phyloP scores from a whole-genome alignment of 2,329 filamentous ascomycete species.

The Boeremia lycopersici region DNA sequence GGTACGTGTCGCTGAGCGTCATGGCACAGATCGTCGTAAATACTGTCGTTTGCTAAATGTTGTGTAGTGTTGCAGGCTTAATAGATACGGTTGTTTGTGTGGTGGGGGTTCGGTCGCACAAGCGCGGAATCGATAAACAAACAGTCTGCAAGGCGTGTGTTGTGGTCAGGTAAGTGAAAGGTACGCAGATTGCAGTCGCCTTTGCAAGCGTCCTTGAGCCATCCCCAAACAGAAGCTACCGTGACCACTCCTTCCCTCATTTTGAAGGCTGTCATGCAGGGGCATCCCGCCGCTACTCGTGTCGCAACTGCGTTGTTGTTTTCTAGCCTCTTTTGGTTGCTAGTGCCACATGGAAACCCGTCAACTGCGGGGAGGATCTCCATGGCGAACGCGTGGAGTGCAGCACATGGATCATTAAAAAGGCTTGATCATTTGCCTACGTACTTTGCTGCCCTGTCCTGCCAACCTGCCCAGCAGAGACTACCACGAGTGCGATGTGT shows the following conservation, averaged over 20 bases:
- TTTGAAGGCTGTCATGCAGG: constrained; percentile 15
- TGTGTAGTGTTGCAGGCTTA: constrained; percentile 10
- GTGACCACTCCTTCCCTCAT: constrained; percentile 11
- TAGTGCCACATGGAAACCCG: constrained; percentile 2
- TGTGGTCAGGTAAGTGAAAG: constrained; percentile 8
- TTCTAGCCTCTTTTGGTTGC: constrained; percentile 5
- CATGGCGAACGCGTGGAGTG: constrained; percentile 15
- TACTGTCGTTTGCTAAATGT: constrained; percentile 4
- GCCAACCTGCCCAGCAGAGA: background rate
- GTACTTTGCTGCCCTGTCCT: background rate
- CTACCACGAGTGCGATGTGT: background rate
- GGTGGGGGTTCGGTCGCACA: constrained; percentile 12
- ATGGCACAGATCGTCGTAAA: constrained; percentile 22
- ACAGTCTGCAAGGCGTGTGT: constrained; percentile 18
- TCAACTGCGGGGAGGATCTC: constrained; percentile 13
- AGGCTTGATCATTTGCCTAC: background rate
- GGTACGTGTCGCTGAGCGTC: constrained; percentile 50
- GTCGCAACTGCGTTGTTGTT: constrained; percentile 4
- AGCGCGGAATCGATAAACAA: constrained; percentile 7
- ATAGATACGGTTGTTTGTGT: constrained; percentile 11
- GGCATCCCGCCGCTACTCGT: constrained; percentile 10
- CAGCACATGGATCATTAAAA: constrained; percentile 5
- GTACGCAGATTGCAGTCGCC: constrained; percentile 11
- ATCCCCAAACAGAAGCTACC: constrained; percentile 10
- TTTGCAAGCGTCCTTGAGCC: constrained; percentile 1